phyloP scores from a whole-genome alignment of 202 grass and related monocot genomes.

The Cymbopogon flexuosus region DNA sequence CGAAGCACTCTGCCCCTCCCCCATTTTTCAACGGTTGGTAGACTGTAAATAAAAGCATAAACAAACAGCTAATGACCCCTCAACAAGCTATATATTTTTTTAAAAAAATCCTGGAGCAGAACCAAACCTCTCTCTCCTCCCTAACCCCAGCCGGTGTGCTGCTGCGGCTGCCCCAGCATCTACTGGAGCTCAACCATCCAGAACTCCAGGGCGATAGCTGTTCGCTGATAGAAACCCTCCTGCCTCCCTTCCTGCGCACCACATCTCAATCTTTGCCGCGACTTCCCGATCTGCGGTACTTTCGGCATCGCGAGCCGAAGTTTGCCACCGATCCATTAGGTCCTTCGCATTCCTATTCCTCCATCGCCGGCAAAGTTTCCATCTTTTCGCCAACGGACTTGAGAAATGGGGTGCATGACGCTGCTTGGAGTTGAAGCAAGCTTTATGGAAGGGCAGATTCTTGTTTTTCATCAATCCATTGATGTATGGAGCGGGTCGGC shows the following conservation, averaged over 20 bases:
- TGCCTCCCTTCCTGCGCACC: slow-evolving; percentile 12
- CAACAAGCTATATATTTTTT: slow-evolving; percentile 23
- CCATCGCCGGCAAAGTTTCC: slow-evolving; percentile 16
- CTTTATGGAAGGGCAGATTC: slow-evolving; percentile 46
- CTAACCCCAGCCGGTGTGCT: slow-evolving; percentile 5
- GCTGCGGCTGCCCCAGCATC: slow-evolving; percentile 20
- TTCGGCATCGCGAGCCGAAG: slow-evolving; percentile 23
- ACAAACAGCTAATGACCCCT: slow-evolving; percentile 38
- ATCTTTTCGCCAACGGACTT: slow-evolving; percentile 27
- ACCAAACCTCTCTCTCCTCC: slow-evolving; percentile 29
- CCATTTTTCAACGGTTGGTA: slow-evolving; percentile 53
- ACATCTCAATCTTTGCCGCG: slow-evolving; percentile 34
- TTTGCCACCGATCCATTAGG: slow-evolving; percentile 24
- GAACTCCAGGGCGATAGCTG: slow-evolving; percentile 27
- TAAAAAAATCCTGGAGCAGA: slow-evolving; percentile 2
- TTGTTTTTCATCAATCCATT: slow-evolving; percentile 7
- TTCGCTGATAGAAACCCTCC: slow-evolving; percentile 29
- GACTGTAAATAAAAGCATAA: slow-evolving; percentile 36
- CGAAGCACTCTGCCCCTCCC: neutral
- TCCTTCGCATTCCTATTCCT: slow-evolving; percentile 20
- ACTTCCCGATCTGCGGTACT: slow-evolving; percentile 40
- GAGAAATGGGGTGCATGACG: slow-evolving; percentile 25
- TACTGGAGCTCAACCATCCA: slow-evolving; percentile 49
- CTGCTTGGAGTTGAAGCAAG: slow-evolving; percentile 40
- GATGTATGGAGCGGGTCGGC: slow-evolving; percentile 8